phyloP scores from a whole-genome alignment of 1,284 basidiomycete genomes.

The Cryptococcus wingfieldii region DNA sequence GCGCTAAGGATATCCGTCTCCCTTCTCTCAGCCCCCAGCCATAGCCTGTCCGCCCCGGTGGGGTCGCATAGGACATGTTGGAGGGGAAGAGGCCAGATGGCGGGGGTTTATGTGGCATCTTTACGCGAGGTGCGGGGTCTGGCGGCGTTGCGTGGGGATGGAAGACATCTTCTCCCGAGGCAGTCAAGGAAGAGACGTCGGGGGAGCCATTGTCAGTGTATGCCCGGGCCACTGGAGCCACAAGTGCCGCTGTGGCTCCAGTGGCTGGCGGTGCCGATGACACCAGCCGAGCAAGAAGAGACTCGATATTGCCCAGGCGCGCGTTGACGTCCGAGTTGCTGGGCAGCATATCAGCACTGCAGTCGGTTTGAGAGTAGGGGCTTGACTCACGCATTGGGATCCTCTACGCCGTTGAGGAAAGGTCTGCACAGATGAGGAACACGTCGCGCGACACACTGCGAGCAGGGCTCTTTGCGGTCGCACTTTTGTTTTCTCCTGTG shows the following conservation, averaged over 20 bases:
- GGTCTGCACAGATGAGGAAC: constrained; percentile 50
- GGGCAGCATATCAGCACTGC: neutral
- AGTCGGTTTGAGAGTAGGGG: neutral
- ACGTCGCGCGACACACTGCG: constrained; percentile 48
- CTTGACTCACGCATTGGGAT: constrained; percentile 43
- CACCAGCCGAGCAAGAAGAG: constrained; percentile 42
- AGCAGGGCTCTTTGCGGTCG: constrained; percentile 48
- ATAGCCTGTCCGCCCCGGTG: constrained; percentile 34
- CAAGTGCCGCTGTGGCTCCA: constrained; percentile 14
- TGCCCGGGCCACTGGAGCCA: constrained; percentile 31
- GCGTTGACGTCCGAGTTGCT: constrained; percentile 48
- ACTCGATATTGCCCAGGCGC: constrained; percentile 46
- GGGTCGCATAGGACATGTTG: constrained; percentile 29
- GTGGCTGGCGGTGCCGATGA: constrained; percentile 23
- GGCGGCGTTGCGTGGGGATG: constrained; percentile 36
- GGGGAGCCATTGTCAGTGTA: constrained; percentile 29
- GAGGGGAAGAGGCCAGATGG: constrained; percentile 44
- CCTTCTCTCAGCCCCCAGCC: constrained; percentile 47
- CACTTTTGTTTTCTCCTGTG: constrained; percentile 49
- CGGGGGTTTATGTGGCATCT: constrained; percentile 41
- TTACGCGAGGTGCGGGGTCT: constrained; percentile 15
- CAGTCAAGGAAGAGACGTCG: constrained; percentile 35
- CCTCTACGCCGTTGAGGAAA: constrained; percentile 51
- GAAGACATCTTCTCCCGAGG: constrained; percentile 40
- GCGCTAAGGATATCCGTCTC: constrained; percentile 33